Percentiles rank a stretch among this genome's conserved stretches.
These are phyloP conservation scores for Lycium ferocissimum DNA, from an alignment of 257 asterid genomes.

Conservation along the genomic window DNA sequence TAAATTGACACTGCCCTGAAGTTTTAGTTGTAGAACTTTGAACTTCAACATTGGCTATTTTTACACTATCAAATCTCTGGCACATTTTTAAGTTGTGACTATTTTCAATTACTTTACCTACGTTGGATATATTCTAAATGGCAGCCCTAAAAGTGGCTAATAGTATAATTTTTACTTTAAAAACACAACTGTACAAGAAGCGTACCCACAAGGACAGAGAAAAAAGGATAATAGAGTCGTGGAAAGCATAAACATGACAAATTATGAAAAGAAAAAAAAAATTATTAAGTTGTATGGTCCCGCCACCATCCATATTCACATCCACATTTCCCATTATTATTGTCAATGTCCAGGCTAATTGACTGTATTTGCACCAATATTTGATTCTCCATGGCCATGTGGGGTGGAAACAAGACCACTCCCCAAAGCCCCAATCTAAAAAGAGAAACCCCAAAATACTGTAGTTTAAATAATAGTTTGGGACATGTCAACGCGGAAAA, in stretches of 20 bases:
- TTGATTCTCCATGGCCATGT: slow-evolving; percentile 9
- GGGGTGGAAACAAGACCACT: slow-evolving; percentile 9
- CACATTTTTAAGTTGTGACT: too few species aligned
- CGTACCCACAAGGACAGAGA: slow-evolving; percentile 3
- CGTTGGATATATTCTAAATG: too few species aligned
- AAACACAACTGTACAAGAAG: background rate
- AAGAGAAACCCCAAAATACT: background rate
- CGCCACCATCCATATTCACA: slow-evolving; percentile 10
- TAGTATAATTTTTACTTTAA: background rate
- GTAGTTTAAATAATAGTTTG: slow-evolving; percentile 21
- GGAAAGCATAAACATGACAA: slow-evolving; percentile 17
- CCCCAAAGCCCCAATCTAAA: background rate
- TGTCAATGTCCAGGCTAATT: background rate
- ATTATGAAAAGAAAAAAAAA: too few species aligned
- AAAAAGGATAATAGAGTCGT: background rate
- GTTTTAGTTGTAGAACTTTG: background rate
- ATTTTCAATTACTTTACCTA: too few species aligned
- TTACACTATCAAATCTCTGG: background rate
- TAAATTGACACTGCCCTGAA: background rate
- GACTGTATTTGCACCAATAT: slow-evolving; percentile 24
- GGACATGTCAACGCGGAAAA: slow-evolving; percentile 9
- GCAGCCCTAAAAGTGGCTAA: background rate
- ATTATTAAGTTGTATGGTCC: background rate
- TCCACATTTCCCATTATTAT: background rate
- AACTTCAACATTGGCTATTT: background rate